These are phyloP conservation scores for Calocybe indica DNA, from an alignment of 768 basidiomycete species.

Conservation along the genomic window DNA sequence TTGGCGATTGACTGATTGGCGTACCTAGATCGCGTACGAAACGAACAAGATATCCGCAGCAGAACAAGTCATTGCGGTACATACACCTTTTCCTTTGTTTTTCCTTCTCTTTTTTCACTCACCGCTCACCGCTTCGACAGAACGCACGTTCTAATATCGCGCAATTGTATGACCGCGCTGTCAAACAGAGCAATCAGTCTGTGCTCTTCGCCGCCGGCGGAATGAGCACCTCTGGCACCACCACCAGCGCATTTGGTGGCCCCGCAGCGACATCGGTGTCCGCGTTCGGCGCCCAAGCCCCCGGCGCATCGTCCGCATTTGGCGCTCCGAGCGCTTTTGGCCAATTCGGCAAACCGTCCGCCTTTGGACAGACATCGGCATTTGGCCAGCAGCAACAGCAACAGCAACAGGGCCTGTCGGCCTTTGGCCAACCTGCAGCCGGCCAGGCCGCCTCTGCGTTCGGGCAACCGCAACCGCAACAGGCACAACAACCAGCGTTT, in stretches of 20 bases:
- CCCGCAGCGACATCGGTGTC: conserved; percentile 25
- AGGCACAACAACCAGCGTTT: too few species aligned
- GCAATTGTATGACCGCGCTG: conserved; percentile 48
- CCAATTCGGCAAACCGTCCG: conserved; percentile 18
- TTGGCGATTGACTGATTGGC: neutral
- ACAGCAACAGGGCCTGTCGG: conserved; percentile 16
- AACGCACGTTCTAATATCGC: conserved; percentile 43
- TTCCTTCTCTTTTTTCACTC: neutral
- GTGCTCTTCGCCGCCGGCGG: conserved; percentile 8
- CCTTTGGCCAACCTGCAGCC: conserved; percentile 21
- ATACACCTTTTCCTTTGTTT: neutral
- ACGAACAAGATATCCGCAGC: conserved; percentile 46
- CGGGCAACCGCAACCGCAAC: conserved; percentile 15
- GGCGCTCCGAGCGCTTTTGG: conserved; percentile 14
- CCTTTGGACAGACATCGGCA: conserved; percentile 29
- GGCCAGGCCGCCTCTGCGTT: conserved; percentile 28
- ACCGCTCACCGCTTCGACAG: conserved; percentile 13
- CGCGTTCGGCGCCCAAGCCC: conserved; percentile 16
- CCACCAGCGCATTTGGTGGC: conserved; percentile 28
- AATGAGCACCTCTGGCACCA: conserved; percentile 21
- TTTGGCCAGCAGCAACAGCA: conserved; percentile 19
- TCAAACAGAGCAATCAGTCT: conserved; percentile 31
- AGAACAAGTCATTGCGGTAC: conserved; percentile 37
- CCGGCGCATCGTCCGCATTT: conserved; percentile 24
- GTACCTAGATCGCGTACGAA: conserved; percentile 50